Base-by-base conservation (phyloP, 495 filamentous ascomycete species). In the Pseudotulostoma volvatum region DNA sequence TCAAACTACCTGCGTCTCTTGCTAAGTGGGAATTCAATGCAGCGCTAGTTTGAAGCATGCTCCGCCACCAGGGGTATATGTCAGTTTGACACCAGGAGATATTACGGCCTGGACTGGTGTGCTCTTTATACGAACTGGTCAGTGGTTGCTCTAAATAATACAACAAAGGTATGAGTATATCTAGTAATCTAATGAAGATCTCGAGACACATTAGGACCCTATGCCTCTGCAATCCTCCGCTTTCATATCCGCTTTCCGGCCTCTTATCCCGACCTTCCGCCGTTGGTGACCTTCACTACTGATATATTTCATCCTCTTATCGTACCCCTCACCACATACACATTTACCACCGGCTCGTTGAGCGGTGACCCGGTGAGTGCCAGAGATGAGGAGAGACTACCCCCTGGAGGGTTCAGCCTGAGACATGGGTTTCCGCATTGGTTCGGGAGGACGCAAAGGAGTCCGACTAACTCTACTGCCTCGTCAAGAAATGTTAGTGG, bases 221-320 rank as follows among this genome's bases (percentile, higher is more conserved):
- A 94, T 61, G 71, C 82, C 20, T 74, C 79, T 21, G 84, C 87
- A 18, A 72, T 93, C 39, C 73, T 97, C 41, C 83, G 87, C 39
- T 93, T 95, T 62, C 77, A 83, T 43, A 76, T 97, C 46, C 76
- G 75, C 36, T 95, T 95, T 53, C 84, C 90, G 7, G 61, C 77
- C 44, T 66, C 66, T 18, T 95, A 93, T 51, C 90, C 90, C 3
- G 58, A 66, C 21, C 59, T 79, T 5, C 82, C 90, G 31, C 90
- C 90, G 4, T 64, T 84, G 3, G 75, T 97, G 35, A 87, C 76
- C 31, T 93, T 97, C 54, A 65, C 73, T 18, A 90, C 81, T 32
- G 88, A 95, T 46, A 76, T 95, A 37, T 97, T 94, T 55, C 88
- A 97, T 57, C 90, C 88, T 9, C 68, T 97, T 18, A 76, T 96